Evolutionary conservation across 441 rosid species (phyloP).

Genomic region (Melastoma candidum): DNA sequence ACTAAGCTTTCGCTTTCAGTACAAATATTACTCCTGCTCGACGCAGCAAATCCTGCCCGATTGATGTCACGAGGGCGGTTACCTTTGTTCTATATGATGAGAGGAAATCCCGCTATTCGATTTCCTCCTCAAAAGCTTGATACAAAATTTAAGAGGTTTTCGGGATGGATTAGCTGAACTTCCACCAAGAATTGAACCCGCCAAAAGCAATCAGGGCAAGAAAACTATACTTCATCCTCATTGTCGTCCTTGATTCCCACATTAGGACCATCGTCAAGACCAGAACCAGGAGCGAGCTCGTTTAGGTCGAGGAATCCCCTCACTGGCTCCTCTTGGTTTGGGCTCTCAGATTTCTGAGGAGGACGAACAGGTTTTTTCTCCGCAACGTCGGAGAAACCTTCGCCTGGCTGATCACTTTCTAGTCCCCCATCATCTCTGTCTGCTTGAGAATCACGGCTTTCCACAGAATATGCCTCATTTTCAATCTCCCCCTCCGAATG

Average conservation of each 20-base stretch:
- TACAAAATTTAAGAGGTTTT: too few species aligned
- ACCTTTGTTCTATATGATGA: too few species aligned
- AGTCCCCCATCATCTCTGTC: conserved; percentile 45
- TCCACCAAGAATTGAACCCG: too few species aligned
- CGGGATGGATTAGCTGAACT: too few species aligned
- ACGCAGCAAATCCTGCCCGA: too few species aligned
- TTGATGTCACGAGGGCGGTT: too few species aligned
- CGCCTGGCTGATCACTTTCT: conserved; percentile 40
- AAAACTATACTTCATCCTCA: conserved; percentile 39
- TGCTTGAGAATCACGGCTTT: conserved; percentile 59
- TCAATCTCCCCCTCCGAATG: conserved; percentile 50
- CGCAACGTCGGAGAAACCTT: conserved; percentile 27
- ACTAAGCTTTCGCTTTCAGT: too few species aligned
- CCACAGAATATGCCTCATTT: conserved; percentile 52
- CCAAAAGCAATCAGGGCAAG: too few species aligned
- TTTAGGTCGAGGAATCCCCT: conserved; percentile 9
- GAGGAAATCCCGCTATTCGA: too few species aligned
- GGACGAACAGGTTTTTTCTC: conserved; percentile 40
- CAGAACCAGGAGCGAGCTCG: conserved; percentile 36
- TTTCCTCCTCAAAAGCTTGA: too few species aligned
- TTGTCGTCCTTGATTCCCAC: conserved; percentile 21
- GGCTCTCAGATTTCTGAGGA: conserved; percentile 39
- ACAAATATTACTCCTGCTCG: too few species aligned
- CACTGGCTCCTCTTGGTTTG: conserved; percentile 37
- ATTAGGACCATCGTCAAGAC: conserved; percentile 71